phyloP scores from a whole-genome alignment of 345 rosid species.

The Gossypium anomalum region DNA sequence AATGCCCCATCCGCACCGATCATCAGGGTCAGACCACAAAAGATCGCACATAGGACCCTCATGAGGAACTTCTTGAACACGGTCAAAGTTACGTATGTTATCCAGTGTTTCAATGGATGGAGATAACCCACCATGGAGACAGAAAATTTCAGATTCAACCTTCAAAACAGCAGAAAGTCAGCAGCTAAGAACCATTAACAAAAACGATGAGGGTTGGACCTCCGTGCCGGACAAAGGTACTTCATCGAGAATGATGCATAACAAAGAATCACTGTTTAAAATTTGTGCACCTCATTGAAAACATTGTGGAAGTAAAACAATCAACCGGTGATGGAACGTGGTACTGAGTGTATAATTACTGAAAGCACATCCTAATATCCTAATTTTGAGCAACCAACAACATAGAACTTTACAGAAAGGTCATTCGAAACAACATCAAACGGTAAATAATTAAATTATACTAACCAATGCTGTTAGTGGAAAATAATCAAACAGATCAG shows the following conservation, averaged over 20 bases:
- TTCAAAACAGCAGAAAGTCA: slow-evolving; percentile 29
- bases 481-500: slow-evolving; percentile 92
- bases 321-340: background rate
- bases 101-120: slow-evolving; percentile 92
- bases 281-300: background rate
- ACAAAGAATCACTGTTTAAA: background rate
- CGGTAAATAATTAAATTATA: slow-evolving; percentile 13
- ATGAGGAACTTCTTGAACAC: slow-evolving; percentile 97
- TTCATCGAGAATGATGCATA: background rate
- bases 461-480: slow-evolving; percentile 96
- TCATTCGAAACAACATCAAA: background rate
- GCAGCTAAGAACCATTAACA: background rate
- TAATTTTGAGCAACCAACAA: background rate
- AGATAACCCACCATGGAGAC: slow-evolving; percentile 90
- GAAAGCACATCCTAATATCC: background rate
- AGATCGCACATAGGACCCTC: slow-evolving; percentile 99
- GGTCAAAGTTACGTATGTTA: slow-evolving; percentile 84
- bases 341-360: background rate
- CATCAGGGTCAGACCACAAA: slow-evolving; percentile 96
- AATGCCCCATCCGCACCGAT: slow-evolving; percentile 95
- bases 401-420: background rate
- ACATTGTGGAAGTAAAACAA: background rate
- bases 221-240: background rate
- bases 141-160: slow-evolving; percentile 96
- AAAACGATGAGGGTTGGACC: background rate